Base-by-base conservation (phyloP, 225 moss, liverwort and hornwort species). In the Straminergon stramineum region DNA sequence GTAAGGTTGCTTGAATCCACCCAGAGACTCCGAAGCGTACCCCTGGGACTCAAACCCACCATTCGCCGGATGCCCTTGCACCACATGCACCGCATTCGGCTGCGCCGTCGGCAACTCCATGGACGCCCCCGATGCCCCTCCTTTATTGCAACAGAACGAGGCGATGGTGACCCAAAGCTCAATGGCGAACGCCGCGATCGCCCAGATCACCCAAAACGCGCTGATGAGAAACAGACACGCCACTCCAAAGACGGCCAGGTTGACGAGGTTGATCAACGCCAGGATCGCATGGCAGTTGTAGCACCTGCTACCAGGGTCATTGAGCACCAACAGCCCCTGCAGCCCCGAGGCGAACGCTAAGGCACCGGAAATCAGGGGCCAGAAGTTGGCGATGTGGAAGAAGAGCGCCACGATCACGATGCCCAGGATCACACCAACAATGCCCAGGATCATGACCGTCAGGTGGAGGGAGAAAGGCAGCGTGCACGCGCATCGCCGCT, bases 261-360 rank as follows among this genome's bases (percentile, higher is more conserved):
- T 89, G 66, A 76, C 37, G 43, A 89, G 89, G 84, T 89, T 89
- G 77, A 89, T 65, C 43, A 84, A 6, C 58, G 89, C 89, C 43
- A 89, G 84, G 35, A 84, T 65, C 7, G 45, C 76, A 22, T 89
- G 89, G 84, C 89, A 89, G 77, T 89, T 84, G 45, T 76, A 84
- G 77, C 84, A 89, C 28, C 22, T 66, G 77, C 89, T 77, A 0
- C 89, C 67, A 11, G 89, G 84, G 66, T 66, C 64, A 17, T 66
- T 45, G 56, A 55, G 75, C 76, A 89, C 84, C 67, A 89, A 64
- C 26, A 89, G 7, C 0, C 89, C 89, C 84, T 89, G 89, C 67
- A 89, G 89, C 10, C 89, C 89, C 76, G 89, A 89, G 4, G 84
- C 89, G 65, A 84, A 89, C 35, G 84, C 76, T 84, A 89, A 28